phyloP scores from a whole-genome alignment of 768 basidiomycete genomes.

The Austroboletus eburneus region DNA sequence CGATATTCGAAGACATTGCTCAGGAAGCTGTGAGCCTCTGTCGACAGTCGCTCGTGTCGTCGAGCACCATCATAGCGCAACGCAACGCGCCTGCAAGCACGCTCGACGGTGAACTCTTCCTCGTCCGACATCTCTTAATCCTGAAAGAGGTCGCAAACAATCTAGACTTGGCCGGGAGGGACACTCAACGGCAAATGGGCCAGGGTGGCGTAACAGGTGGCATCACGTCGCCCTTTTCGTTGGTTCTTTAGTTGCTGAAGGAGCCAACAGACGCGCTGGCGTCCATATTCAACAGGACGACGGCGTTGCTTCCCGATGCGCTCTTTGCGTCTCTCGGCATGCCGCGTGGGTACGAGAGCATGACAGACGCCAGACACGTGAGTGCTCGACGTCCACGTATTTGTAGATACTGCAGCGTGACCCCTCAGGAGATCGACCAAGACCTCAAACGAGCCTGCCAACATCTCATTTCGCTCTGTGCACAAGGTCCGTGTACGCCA shows the following conservation, averaged over 20 bases:
- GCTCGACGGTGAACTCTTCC: slow-evolving; percentile 80
- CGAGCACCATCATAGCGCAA: slow-evolving; percentile 58
- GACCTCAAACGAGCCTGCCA: slow-evolving; percentile 85
- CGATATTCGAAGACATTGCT: slow-evolving; percentile 94
- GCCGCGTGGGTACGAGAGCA: slow-evolving; percentile 55
- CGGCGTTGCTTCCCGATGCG: slow-evolving; percentile 55
- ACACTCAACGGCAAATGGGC: slow-evolving; percentile 39
- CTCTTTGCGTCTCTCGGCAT: slow-evolving; percentile 69
- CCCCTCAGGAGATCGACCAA: slow-evolving; percentile 75
- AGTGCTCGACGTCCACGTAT: no score
- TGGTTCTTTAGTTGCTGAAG: no score
- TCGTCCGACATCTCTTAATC: slow-evolving; percentile 85
- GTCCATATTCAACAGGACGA: slow-evolving; percentile 31
- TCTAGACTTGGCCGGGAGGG: slow-evolving; percentile 57
- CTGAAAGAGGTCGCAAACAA: slow-evolving; percentile 86
- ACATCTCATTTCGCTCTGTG: slow-evolving; percentile 66
- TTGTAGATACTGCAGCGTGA: no score
- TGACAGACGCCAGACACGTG: slow-evolving; percentile 72
- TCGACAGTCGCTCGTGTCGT: slow-evolving; percentile 72
- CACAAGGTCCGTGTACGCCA: slow-evolving; percentile 52
- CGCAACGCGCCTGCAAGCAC: slow-evolving; percentile 41
- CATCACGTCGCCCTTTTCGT: background rate
- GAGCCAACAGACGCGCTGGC: slow-evolving; percentile 27
- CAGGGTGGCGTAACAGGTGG: slow-evolving; percentile 58
- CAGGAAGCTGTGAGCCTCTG: slow-evolving; percentile 87